A percentile compares a stretch with the other conserved stretches of the same genome.
phyloP scores from a whole-genome alignment of 2,329 filamentous ascomycete genomes.

The Fusarium cicatricum region DNA sequence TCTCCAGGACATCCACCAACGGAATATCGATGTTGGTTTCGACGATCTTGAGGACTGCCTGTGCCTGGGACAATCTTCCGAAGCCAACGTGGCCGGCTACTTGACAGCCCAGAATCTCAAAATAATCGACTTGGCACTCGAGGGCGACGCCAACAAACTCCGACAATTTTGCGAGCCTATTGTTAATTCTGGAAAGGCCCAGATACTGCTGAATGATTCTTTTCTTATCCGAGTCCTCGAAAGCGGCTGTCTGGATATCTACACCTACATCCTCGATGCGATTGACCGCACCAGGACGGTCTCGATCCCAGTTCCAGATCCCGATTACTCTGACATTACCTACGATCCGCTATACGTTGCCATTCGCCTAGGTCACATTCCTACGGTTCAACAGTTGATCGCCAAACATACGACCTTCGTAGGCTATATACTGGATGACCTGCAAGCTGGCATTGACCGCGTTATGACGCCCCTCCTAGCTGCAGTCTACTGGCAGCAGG shows the following conservation, averaged over 20 bases:
- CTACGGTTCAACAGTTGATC: conserved; percentile 25
- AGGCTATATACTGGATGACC: conserved; percentile 30
- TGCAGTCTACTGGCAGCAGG: conserved; percentile 41
- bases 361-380: conserved; percentile 40
- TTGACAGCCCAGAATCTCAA: conserved; percentile 31
- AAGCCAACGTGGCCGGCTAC: conserved; percentile 23
- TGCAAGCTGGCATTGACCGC: conserved; percentile 5
- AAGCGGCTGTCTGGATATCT: conserved; percentile 35
- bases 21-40: conserved; percentile 38
- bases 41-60: conserved; percentile 43
- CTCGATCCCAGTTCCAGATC: conserved; percentile 5
- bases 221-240: conserved; percentile 41
- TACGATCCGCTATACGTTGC: conserved; percentile 43
- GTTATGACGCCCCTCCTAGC: conserved; percentile 43
- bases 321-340: conserved; percentile 38
- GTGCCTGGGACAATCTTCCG: conserved; percentile 34
- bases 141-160: conserved; percentile 36
- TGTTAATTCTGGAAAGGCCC: conserved; percentile 39
- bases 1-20: conserved; percentile 42
- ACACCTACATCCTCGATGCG: conserved; percentile 41
- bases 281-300: conserved; percentile 36
- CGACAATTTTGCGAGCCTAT: conserved; percentile 42
- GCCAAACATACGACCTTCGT: conserved; percentile 32
- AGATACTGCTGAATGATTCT: conserved; percentile 31
- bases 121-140: conserved; percentile 37